phyloP scores from a whole-genome alignment of 1,284 basidiomycete species.

The Melampsora medusae region DNA sequence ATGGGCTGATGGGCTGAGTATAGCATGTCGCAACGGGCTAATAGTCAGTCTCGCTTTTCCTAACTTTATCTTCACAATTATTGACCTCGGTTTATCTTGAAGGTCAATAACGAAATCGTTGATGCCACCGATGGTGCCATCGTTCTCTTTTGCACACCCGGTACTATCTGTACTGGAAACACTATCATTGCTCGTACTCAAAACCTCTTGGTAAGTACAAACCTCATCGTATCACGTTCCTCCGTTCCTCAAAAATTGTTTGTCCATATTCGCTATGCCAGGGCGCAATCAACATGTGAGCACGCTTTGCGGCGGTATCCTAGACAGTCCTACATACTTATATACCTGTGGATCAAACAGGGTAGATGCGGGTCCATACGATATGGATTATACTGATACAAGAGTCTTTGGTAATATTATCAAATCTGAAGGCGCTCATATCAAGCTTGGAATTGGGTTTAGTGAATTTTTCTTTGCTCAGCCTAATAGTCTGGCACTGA shows the following conservation, averaged over 20 bases:
- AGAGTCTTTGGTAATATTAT: slow-evolving; percentile 37
- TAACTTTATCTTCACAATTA: not conserved
- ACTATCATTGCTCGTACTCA: slow-evolving; percentile 42
- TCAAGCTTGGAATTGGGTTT: slow-evolving; percentile 43
- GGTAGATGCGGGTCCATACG: slow-evolving; percentile 38
- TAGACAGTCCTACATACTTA: too few species aligned
- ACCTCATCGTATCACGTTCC: too few species aligned
- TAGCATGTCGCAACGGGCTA: slow-evolving; percentile 40
- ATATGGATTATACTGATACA: slow-evolving; percentile 36
- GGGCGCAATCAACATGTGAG: slow-evolving; percentile 44
- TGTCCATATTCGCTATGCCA: not conserved
- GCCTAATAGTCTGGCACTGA: not conserved
- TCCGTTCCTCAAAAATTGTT: too few species aligned
- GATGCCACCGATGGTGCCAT: slow-evolving; percentile 44
- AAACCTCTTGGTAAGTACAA: slow-evolving; percentile 24
- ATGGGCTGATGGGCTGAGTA: slow-evolving; percentile 44
- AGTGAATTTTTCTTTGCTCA: not conserved
- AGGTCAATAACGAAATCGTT: slow-evolving; percentile 43
- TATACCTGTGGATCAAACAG: not conserved
- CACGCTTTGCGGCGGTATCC: too few species aligned
- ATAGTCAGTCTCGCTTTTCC: slow-evolving; percentile 23
- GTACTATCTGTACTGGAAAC: slow-evolving; percentile 38
- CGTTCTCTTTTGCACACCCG: slow-evolving; percentile 42
- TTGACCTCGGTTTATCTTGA: not conserved
- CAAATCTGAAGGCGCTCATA: slow-evolving; percentile 34